These are phyloP conservation scores for Malania oleifera DNA, from an alignment of 164 flowering plant genomes.

Conservation along the genomic window DNA sequence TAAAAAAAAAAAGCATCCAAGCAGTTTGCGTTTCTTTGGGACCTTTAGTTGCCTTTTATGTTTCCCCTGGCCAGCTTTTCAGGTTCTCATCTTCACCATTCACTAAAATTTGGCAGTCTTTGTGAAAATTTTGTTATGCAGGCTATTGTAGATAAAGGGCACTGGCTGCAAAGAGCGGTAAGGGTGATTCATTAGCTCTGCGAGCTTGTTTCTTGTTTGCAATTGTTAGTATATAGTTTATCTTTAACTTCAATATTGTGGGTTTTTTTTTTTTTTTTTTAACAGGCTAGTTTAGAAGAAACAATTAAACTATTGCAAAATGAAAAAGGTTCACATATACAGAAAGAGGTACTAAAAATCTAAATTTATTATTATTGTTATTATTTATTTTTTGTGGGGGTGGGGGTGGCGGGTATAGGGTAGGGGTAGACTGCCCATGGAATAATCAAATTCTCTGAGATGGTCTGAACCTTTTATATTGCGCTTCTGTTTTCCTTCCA, in stretches of 20 bases:
- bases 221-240: neutral
- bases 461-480: neutral
- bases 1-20: no score
- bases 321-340: constrained; percentile 14
- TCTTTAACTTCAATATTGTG: neutral
- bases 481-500: neutral
- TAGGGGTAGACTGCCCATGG: neutral
- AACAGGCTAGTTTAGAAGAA: constrained; percentile 33
- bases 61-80: no score
- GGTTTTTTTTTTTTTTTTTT: neutral
- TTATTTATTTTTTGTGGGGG: no score
- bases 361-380: neutral
- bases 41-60: neutral
- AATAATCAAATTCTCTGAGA: neutral
- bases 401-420: no score
- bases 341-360: constrained; percentile 17
- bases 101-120: neutral
- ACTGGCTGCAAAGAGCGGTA: constrained; percentile 41
- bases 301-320: constrained; percentile 17
- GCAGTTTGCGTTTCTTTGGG: no score
- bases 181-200: neutral
- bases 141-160: constrained; percentile 18
- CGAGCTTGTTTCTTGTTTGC: neutral
- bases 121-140: constrained; percentile 6
- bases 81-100: neutral